Evolutionary conservation across 2,329 filamentous ascomycete genomes (phyloP), one percentile per base, ranked within the genome.

Genomic region (Penicillium concentricum): DNA sequence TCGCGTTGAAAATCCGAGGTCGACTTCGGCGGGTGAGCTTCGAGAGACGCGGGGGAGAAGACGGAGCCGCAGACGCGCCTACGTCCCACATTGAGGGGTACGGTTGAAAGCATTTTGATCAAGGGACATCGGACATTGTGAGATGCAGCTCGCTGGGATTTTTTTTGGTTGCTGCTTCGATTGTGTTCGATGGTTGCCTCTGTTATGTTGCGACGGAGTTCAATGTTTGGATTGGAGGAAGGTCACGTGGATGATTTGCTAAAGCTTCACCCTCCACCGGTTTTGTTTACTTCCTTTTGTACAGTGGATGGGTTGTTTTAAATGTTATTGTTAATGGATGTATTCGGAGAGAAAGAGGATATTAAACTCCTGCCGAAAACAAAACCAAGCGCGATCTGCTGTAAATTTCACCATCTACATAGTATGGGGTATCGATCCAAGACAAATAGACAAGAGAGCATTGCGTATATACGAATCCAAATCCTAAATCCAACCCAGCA

Each of bases 21-120:
- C 9, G 67, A 66, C 18, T 72, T 62, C 39, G 69, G 58, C 54
- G 67, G 67, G 18, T 55, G 45, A 61, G 68, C 67, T 51, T 71
- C 69, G n/a, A 71, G 62, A 18, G 71, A 71, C 51, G 73, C 65
- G 48, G 74, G 69, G 46, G 76, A 69, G 59, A 79, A 78, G 46
- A 79, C 76, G 13, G 76, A 77, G 54, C 67, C 67, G 61, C 78
- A 77, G 22, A 79, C 71, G 61, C 75, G 76, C 65, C 72, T 72
- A 59, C 73, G 73, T 56, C 65, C 60, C 54, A 52, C 56, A 55
- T 63, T 63, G 51, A 69, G 61, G 45, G 70, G 63, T 34, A 52
- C 55, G 45, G 64, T 65, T 22, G 65, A 62, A 22, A 67, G 45
- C 69, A 71, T 74, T 38, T 48, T 67, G 53, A 24, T 55, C 44